Base-by-base conservation (phyloP, 441 rosid genomes). In the Dalechampia spathulata region DNA sequence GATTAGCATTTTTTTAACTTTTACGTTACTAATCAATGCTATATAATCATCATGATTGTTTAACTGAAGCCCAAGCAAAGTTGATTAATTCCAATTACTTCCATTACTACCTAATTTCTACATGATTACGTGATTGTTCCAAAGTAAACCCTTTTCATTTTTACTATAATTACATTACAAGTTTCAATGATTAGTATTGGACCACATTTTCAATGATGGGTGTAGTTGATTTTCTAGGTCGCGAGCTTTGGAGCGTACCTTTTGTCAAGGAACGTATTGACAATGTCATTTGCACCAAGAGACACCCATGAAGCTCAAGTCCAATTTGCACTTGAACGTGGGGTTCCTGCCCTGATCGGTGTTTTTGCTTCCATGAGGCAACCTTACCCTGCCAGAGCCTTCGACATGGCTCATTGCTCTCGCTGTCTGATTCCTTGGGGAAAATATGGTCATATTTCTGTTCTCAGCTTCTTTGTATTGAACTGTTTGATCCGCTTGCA, bases 351-450 rank as follows among this genome's bases (percentile, higher is more conserved):
- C 4, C 51, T 90, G 64, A 83, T 87, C 10, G 98, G 96, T 22
- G 70, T 87, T 37, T 68, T 90, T 13, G 86, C 96, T 14, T 80
- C 98, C 19, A 79, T 77, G 49, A 72, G 98, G 40, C 82, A 85
- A 9, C 98, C 98, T 37, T 90, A 83, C 62, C 98, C 98, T 6
- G 79, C 96, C 0, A 72, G 95, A 44, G 75, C 95, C 9, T 90
- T 90, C 52, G 96, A 87, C 78, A 78, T 87, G 94, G 98, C 96
- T 44, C 98, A 87, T 42, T 90, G 98, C 80, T 90, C 96, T 60
- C 85, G 98, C 25, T 90, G 97, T 72, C 96, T 90, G 53, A 85
- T 90, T 56, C 98, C 98, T 0, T 90, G 98, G 98, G 76, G 67
- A 1, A 55, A 69, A 41, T 72, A 55, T 23, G 94, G 97, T 79